A percentile compares a stretch with the other conserved stretches of the same genome.
phyloP scores from a whole-genome alignment of 1,139 yeast genomes.

The Sugiyamaella sp. region DNA sequence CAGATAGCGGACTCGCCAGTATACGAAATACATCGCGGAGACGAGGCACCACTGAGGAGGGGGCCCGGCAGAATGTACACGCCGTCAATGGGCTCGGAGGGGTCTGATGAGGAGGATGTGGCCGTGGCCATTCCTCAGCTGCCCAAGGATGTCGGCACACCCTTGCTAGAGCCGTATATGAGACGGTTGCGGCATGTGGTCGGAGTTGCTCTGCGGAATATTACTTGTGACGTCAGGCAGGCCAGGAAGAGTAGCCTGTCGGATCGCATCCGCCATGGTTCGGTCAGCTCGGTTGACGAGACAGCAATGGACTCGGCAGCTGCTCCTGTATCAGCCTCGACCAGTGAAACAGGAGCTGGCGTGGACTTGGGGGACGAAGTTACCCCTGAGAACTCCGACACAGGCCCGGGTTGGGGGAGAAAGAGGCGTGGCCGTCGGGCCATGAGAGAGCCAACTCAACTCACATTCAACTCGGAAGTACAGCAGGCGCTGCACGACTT shows the following conservation, averaged over 20 bases:
- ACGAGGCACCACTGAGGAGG: no score
- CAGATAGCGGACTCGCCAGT: no score
- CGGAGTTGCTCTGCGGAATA: constrained; percentile 30
- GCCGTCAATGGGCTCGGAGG: constrained; percentile 25
- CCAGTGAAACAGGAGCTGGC: background rate
- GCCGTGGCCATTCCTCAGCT: constrained; percentile 24
- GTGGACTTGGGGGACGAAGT: background rate
- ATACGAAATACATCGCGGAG: no score
- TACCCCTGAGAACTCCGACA: constrained; percentile 5
- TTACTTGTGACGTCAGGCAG: constrained; percentile 20
- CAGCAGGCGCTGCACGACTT: constrained; percentile 18
- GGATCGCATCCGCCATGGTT: constrained; percentile 10
- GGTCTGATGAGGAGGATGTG: constrained; percentile 23
- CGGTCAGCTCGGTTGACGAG: constrained; percentile 2
- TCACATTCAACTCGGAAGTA: constrained; percentile 13
- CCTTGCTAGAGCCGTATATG: constrained; percentile 29
- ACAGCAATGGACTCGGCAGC: no score
- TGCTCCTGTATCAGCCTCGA: background rate
- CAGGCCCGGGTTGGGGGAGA: no score
- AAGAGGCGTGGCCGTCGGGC: constrained; percentile 9
- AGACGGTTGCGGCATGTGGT: constrained; percentile 31
- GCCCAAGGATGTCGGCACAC: constrained; percentile 27
- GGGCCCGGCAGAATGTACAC: constrained; percentile 27
- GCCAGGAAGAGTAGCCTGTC: constrained; percentile 17
- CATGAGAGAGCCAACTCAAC: constrained; percentile 15